phyloP scores from a whole-genome alignment of 306 rosid species.

The Coriaria nepalensis region DNA sequence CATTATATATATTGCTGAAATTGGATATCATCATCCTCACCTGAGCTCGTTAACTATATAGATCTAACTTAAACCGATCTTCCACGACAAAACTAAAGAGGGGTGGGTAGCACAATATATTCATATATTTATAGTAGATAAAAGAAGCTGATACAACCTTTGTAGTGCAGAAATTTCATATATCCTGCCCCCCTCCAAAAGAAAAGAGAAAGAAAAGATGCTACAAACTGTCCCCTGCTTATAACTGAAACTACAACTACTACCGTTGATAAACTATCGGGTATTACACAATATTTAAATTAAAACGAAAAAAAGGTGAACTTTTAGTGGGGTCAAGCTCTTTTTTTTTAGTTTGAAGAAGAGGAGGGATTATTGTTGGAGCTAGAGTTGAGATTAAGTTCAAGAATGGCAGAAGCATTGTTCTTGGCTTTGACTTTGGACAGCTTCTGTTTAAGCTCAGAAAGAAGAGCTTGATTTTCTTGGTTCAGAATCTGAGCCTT shows the following conservation, averaged over 20 bases:
- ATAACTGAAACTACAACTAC: conserved; percentile 48
- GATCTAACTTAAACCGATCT: no score
- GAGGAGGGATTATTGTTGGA: conserved; percentile 41
- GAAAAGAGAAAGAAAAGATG: conserved; percentile 9
- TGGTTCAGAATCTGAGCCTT: conserved; percentile 89
- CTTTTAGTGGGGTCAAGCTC: conserved; percentile 50
- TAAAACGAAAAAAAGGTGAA: conserved; percentile 1
- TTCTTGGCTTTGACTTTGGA: conserved; percentile 38
- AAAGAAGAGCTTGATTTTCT: conserved; percentile 78
- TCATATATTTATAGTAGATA: no score
- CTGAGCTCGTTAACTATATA: no score
- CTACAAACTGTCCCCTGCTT: conserved; percentile 45
- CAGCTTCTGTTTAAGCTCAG: conserved; percentile 88
- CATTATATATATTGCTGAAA: no score
- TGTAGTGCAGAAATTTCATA: no score
- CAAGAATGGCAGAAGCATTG: conserved; percentile 44
- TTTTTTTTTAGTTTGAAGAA: conserved; percentile 39
- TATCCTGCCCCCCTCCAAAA: not conserved
- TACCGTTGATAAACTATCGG: conserved; percentile 22
- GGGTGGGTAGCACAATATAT: no score
- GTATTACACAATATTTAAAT: conserved; percentile 34
- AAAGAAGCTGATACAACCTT: no score
- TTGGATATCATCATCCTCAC: no score
- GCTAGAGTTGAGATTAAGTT: conserved; percentile 47
- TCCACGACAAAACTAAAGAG: no score